Conservation (phyloP, 208 protist genomes). For the Leptomonas pyrrhocoris region DNA sequence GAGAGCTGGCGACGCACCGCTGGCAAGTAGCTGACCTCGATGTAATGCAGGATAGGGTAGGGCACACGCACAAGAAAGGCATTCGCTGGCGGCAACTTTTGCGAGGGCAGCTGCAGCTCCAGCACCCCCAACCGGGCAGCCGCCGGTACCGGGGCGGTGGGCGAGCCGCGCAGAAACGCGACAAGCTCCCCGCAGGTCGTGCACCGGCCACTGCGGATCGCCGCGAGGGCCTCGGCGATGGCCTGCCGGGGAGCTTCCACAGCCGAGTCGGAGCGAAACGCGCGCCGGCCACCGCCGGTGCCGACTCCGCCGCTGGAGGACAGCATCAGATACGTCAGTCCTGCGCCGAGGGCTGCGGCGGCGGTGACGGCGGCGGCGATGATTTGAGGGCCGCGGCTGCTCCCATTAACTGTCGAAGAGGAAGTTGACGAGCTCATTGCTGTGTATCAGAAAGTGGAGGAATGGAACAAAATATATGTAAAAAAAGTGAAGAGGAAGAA, state of each 20-base stretch:
- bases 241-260: slow-evolving; percentile 42
- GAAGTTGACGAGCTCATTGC: slow-evolving; percentile 14
- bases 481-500: not conserved
- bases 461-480: not conserved
- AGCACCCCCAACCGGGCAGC: slow-evolving; percentile 12
- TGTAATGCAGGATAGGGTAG: slow-evolving; percentile 42
- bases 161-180: slow-evolving; percentile 56
- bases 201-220: slow-evolving; percentile 41
- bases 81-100: slow-evolving; percentile 41
- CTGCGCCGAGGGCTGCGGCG: slow-evolving; percentile 22
- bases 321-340: slow-evolving; percentile 9
- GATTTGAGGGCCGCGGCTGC: slow-evolving; percentile 18
- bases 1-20: slow-evolving; percentile 22
- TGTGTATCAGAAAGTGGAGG: not conserved
- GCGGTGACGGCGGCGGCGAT: slow-evolving; percentile 29
- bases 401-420: not conserved
- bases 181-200: slow-evolving; percentile 55
- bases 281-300: slow-evolving; percentile 20
- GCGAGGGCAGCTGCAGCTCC: not conserved
- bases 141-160: slow-evolving; percentile 10
- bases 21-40: slow-evolving; percentile 53
- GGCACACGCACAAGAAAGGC: slow-evolving; percentile 42
- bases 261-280: slow-evolving; percentile 28
- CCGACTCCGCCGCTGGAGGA: slow-evolving; percentile 7
- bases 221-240: slow-evolving; percentile 39